Conservation (phyloP, 495 filamentous ascomycete species). For the Neurospora hispaniola region DNA sequence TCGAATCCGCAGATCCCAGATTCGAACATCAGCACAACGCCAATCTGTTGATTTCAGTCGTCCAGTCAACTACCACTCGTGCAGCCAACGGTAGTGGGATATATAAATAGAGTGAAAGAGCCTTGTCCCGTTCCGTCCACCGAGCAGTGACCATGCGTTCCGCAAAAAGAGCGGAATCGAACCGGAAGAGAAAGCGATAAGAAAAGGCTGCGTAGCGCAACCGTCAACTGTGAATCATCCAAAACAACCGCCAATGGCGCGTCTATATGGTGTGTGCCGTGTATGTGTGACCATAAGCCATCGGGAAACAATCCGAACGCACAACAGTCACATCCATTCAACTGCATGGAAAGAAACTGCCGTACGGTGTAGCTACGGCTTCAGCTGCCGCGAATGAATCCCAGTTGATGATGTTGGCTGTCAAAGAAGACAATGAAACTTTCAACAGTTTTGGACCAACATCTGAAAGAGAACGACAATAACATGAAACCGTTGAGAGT, state of each 20-base stretch:
- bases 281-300: neutral
- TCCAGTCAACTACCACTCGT: neutral
- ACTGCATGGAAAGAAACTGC: neutral
- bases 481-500: neutral
- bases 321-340: neutral
- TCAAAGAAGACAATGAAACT: neutral
- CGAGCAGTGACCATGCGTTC: neutral
- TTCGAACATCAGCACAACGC: neutral
- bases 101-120: neutral
- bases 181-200: neutral
- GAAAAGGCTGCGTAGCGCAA: neutral
- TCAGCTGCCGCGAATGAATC: neutral
- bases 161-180: neutral
- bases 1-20: neutral
- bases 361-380: neutral
- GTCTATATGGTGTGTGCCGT: neutral
- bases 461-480: neutral
- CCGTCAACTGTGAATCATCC: neutral
- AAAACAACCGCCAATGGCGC: neutral
- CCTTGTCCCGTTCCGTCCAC: neutral
- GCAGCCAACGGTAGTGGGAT: neutral
- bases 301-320: neutral
- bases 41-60: neutral
- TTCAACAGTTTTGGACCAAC: no score
- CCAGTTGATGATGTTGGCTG: neutral